Conservation (phyloP, 1,284 basidiomycete species). For the Stygiomarasmius scandens region DNA sequence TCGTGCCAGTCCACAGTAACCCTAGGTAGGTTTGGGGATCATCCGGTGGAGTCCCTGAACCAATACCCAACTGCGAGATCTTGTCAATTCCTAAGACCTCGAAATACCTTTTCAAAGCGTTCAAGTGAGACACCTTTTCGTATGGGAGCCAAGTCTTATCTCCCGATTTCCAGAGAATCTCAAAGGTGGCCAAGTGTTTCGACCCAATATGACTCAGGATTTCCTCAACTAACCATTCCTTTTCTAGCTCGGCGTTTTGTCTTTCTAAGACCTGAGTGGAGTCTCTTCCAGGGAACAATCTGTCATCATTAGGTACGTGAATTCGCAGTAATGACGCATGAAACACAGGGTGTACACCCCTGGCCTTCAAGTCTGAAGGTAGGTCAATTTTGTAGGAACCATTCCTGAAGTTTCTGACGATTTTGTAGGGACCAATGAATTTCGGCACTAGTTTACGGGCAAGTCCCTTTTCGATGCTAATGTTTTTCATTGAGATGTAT, state of each 20-base stretch:
- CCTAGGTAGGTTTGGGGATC: background rate
- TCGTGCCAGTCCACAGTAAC: background rate
- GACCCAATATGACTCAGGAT: slow-evolving; percentile 28
- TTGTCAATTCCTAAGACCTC: slow-evolving; percentile 19
- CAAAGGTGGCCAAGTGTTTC: slow-evolving; percentile 23
- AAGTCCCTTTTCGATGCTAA: slow-evolving; percentile 26
- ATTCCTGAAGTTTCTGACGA: slow-evolving; percentile 27
- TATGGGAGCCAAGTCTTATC: slow-evolving; percentile 34
- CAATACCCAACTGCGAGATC: slow-evolving; percentile 13
- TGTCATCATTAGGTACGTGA: slow-evolving; percentile 24
- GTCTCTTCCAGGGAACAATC: slow-evolving; percentile 25
- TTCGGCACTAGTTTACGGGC: slow-evolving; percentile 30
- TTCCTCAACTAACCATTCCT: slow-evolving; percentile 27
- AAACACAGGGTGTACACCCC: slow-evolving; percentile 33
- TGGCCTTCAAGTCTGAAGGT: slow-evolving; percentile 24
- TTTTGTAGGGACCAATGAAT: slow-evolving; percentile 31
- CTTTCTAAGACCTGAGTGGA: slow-evolving; percentile 18
- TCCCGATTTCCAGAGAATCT: slow-evolving; percentile 32
- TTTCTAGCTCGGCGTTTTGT: slow-evolving; percentile 4
- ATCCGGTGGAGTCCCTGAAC: slow-evolving; percentile 2
- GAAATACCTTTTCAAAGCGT: slow-evolving; percentile 25
- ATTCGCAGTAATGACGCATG: slow-evolving; percentile 31
- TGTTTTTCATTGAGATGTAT: slow-evolving; percentile 34
- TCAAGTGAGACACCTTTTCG: slow-evolving; percentile 20
- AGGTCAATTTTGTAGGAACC: slow-evolving; percentile 31